Conservation (phyloP, 768 basidiomycete species). For the Mycena crocata region DNA sequence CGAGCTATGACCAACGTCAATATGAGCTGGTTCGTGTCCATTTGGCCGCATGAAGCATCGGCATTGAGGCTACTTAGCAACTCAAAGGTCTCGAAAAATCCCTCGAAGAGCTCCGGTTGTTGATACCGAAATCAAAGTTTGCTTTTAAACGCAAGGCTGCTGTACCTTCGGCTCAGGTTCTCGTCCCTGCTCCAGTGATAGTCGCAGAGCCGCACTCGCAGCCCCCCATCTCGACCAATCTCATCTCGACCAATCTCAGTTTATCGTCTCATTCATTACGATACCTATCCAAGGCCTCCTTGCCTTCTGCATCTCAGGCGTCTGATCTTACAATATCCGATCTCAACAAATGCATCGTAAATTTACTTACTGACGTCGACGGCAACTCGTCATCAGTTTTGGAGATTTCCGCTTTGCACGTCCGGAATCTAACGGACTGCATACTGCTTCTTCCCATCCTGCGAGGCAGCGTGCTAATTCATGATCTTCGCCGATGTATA, state of each 20-base stretch:
- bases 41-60: constrained; percentile 1
- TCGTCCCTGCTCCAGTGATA: constrained; percentile 27
- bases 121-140: constrained; percentile 70
- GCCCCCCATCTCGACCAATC: constrained; percentile 1
- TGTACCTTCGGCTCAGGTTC: not conserved
- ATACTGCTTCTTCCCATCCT: constrained; percentile 75
- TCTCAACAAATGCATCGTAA: constrained; percentile 76
- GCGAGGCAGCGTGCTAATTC: constrained; percentile 78
- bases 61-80: constrained; percentile 60
- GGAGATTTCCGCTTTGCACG: constrained; percentile 69
- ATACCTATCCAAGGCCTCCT: constrained; percentile 59
- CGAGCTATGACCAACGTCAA: constrained; percentile 80
- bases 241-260: constrained; percentile 47
- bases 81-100: constrained; percentile 69
- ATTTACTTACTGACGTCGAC: constrained; percentile 57
- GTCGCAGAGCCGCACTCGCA: constrained; percentile 1
- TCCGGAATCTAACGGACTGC: constrained; percentile 67
- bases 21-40: constrained; percentile 67
- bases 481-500: constrained; percentile 70
- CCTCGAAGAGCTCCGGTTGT: constrained; percentile 62
- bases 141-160: constrained; percentile 66
- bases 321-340: constrained; percentile 75
- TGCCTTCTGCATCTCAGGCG: constrained; percentile 48
- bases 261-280: constrained; percentile 58
- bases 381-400: constrained; percentile 19